Conservation (phyloP, 176 grass and related monocot species). For the Triticum turgidum region DNA sequence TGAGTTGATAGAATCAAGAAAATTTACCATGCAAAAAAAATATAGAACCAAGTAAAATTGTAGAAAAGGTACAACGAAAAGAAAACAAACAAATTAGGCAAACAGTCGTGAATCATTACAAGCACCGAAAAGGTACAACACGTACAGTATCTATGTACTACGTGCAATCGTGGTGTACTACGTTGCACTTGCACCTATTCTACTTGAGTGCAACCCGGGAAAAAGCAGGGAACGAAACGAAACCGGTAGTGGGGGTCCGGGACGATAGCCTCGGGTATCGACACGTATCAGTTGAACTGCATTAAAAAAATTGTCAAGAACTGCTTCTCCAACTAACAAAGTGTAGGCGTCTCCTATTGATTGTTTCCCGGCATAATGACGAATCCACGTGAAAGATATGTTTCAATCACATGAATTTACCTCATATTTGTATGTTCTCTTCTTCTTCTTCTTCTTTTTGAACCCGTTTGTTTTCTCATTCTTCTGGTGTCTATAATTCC, state of each 20-base stretch:
- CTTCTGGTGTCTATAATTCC: too few species aligned
- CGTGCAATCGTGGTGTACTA: not conserved
- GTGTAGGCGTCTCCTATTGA: not conserved
- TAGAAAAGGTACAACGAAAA: not conserved
- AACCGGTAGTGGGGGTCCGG: not conserved
- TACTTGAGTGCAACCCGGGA: not conserved
- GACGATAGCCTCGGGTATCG: not conserved
- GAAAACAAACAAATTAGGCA: not conserved
- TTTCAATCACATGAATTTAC: not conserved
- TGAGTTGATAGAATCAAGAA: not conserved
- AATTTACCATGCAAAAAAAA: too few species aligned
- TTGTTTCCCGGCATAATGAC: not conserved
- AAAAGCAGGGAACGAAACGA: not conserved
- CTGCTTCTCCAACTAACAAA: not conserved
- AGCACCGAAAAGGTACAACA: not conserved
- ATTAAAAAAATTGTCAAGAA: not conserved
- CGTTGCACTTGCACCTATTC: not conserved
- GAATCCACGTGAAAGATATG: not conserved
- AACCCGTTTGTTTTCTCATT: too few species aligned
- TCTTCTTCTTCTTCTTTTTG: too few species aligned
- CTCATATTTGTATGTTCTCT: too few species aligned
- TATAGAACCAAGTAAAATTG: not conserved
- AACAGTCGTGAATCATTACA: not conserved
- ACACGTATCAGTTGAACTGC: slow-evolving; percentile 1
- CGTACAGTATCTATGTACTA: not conserved